Percentiles rank a stretch among this genome's conserved stretches.
Conservation (phyloP, 192 early-diverging fungal genomes). For the Globomyces pollinis-pini region DNA sequence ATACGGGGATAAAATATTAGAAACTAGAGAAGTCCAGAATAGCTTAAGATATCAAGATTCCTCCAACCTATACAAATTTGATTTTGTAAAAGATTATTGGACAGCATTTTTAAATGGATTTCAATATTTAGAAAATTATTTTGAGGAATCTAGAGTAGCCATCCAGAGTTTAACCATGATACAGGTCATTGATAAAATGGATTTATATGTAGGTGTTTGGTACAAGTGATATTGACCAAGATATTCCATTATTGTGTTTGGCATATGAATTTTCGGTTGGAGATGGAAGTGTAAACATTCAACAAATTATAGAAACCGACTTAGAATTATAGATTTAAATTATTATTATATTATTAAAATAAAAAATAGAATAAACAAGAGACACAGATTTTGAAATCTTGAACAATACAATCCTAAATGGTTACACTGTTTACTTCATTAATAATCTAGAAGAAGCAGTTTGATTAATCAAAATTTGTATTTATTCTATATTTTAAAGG, state of each 20-base stretch:
- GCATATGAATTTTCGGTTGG: slow-evolving; percentile 1
- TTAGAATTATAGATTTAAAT: no score
- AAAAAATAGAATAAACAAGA: no score
- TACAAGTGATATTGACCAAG: neutral
- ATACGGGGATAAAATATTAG: neutral
- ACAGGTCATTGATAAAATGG: neutral
- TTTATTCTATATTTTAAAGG: no score
- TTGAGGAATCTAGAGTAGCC: neutral
- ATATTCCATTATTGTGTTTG: slow-evolving; percentile 1
- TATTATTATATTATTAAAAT: no score
- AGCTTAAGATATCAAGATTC: neutral
- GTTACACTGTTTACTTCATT: no score
- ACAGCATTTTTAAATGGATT: slow-evolving; percentile 10
- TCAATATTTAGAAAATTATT: neutral
- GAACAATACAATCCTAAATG: no score
- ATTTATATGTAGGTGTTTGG: neutral
- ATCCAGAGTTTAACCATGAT: slow-evolving; percentile 6
- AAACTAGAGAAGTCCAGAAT: slow-evolving; percentile 1
- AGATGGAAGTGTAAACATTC: neutral
- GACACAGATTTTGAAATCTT: no score
- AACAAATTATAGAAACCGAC: neutral
- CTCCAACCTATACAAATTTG: slow-evolving; percentile 6
- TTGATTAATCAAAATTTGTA: no score
- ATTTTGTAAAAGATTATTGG: slow-evolving; percentile 5
- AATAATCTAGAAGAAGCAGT: no score